Evolutionary conservation across 169 alveolate genomes (phyloP).

Genomic region (Babesia ovata): DNA sequence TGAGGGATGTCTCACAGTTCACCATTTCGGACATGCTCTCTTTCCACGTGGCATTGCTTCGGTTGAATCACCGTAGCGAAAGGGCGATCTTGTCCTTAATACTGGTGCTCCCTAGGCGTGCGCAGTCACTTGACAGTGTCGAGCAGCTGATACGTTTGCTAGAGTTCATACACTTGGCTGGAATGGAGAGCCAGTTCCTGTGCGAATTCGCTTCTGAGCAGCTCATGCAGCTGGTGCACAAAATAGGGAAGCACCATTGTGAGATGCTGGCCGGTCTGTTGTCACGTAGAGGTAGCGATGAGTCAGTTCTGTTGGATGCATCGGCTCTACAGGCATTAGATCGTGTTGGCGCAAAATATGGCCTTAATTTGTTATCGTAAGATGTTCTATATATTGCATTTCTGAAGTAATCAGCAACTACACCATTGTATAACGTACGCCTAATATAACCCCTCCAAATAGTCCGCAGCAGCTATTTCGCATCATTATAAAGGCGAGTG

Average conservation of each 20-base stretch:
- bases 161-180: neutral
- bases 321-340: constrained; percentile 12
- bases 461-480: too few species aligned
- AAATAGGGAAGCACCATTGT: constrained; percentile 27
- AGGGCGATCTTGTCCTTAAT: constrained; percentile 24
- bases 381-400: neutral
- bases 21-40: constrained; percentile 24
- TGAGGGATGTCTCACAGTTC: constrained; percentile 28
- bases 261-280: neutral
- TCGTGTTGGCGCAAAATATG: neutral
- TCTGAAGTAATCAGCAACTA: too few species aligned
- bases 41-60: constrained; percentile 20
- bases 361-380: neutral
- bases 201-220: constrained; percentile 25
- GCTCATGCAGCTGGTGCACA: constrained; percentile 45
- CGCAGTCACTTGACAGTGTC: constrained; percentile 30
- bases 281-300: neutral
- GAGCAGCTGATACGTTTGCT: constrained; percentile 33
- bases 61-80: constrained; percentile 20
- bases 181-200: constrained; percentile 39
- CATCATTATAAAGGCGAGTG: too few species aligned
- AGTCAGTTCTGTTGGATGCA: neutral
- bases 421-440: too few species aligned
- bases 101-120: constrained; percentile 32
- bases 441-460: too few species aligned